phyloP scores from a whole-genome alignment of 2,329 filamentous ascomycete species.

The Fusarium xylarioides region DNA sequence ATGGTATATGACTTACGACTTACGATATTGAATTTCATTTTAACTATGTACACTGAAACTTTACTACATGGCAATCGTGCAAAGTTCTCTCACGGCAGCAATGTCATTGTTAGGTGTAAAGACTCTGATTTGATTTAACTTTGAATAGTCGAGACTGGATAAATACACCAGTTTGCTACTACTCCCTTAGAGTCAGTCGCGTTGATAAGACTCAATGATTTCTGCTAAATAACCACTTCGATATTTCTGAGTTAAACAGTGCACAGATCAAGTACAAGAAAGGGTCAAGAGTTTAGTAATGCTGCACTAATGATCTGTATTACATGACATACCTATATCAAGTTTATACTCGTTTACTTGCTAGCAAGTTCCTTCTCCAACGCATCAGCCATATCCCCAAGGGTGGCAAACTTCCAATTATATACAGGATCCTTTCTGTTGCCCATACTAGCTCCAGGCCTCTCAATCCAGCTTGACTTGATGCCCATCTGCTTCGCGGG shows the following conservation, averaged over 20 bases:
- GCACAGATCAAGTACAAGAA: background rate
- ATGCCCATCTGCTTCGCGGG: slow-evolving; percentile 69
- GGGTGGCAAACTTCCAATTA: slow-evolving; percentile 66
- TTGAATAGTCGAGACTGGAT: background rate
- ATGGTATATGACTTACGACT: background rate
- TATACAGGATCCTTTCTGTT: slow-evolving; percentile 55
- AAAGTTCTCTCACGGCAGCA: too few relatives aligned
- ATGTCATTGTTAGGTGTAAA: background rate
- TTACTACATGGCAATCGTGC: background rate
- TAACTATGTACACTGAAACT: background rate
- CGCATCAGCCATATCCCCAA: slow-evolving; percentile 67
- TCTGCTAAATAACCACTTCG: background rate
- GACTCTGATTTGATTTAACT: background rate
- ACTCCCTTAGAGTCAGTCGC: background rate
- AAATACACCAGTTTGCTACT: background rate
- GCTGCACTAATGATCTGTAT: background rate
- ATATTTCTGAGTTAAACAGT: background rate
- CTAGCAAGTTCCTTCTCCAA: slow-evolving; percentile 32
- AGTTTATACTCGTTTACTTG: background rate
- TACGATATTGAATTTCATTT: background rate
- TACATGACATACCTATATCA: background rate
- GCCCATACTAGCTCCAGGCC: slow-evolving; percentile 52
- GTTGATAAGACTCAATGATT: background rate
- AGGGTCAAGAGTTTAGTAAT: too few relatives aligned
- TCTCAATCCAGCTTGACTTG: slow-evolving; percentile 68